Conservation (phyloP, 2,329 filamentous ascomycete genomes). For the Hyphodiscus sp. region DNA sequence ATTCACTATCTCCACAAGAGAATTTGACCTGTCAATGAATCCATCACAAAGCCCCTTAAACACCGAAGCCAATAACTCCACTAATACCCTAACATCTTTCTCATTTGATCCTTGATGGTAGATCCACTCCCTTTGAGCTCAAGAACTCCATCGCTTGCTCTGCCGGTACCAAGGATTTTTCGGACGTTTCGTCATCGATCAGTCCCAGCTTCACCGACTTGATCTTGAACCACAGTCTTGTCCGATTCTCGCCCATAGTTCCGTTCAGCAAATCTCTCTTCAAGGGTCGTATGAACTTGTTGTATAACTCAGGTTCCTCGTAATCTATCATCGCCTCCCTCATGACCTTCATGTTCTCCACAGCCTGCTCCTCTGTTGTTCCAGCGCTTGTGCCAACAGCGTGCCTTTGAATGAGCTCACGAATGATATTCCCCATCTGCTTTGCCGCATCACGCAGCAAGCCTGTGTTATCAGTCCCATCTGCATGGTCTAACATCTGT, state of each 20-base stretch:
- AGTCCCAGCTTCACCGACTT: conserved; percentile 63
- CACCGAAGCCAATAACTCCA: background rate
- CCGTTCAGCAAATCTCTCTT: conserved; percentile 67
- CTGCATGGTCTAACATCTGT: conserved; percentile 50
- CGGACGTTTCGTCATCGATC: conserved; percentile 59
- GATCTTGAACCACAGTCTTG: conserved; percentile 77
- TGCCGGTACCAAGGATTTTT: conserved; percentile 64
- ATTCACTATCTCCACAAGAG: background rate
- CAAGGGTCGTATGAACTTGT: conserved; percentile 62
- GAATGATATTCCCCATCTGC: conserved; percentile 69
- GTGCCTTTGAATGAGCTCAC: conserved; percentile 54
- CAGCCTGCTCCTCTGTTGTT: conserved; percentile 60
- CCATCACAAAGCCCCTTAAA: background rate
- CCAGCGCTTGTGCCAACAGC: conserved; percentile 61
- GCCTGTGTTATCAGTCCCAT: conserved; percentile 50
- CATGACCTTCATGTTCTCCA: conserved; percentile 73
- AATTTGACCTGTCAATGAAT: background rate
- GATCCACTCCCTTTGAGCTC: background rate
- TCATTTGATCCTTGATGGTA: background rate
- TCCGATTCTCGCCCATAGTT: conserved; percentile 57
- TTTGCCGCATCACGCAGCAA: conserved; percentile 61
- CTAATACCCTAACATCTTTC: background rate
- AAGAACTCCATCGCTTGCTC: conserved; percentile 49
- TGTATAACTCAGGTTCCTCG: conserved; percentile 72
- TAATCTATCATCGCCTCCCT: conserved; percentile 68